Evolutionary conservation across 2,329 filamentous ascomycete genomes (phyloP).

Genomic region (Ciborinia camelliae): DNA sequence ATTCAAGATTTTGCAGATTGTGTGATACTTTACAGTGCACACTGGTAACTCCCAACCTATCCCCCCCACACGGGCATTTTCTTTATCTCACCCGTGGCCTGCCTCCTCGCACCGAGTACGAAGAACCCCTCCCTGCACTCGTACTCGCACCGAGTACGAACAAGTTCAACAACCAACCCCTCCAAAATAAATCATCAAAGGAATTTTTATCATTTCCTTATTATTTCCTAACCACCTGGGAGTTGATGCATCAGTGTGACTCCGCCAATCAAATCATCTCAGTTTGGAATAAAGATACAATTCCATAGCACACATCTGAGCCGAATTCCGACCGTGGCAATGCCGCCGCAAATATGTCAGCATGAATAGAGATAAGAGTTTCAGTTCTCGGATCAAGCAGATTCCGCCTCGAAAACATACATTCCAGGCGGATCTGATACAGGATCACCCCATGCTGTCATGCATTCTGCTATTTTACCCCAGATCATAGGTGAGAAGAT

Average conservation of each 20-base stretch:
- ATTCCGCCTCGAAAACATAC: slow-evolving; percentile 3
- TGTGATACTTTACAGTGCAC: no score
- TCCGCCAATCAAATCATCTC: not conserved
- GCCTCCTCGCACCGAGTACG: no score
- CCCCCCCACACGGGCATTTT: no score
- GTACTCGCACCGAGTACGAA: no score
- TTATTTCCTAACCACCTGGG: not conserved
- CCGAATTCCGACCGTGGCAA: not conserved
- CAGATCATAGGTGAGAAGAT: not conserved
- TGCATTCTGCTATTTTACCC: not conserved
- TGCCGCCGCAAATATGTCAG: not conserved
- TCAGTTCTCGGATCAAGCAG: slow-evolving; percentile 15
- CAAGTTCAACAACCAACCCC: no score
- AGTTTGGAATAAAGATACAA: not conserved
- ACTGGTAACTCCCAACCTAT: no score
- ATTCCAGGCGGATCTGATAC: slow-evolving; percentile 6
- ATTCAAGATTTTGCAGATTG: not conserved
- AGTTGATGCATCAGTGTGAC: not conserved
- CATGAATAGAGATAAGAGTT: not conserved
- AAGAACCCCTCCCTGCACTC: no score
- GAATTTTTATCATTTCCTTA: not conserved
- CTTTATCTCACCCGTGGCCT: no score
- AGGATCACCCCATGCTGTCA: not conserved
- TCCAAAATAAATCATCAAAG: not conserved
- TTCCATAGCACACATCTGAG: not conserved